Evolutionary conservation across 306 rosid genomes (phyloP).

Genomic region (Urtica urens): DNA sequence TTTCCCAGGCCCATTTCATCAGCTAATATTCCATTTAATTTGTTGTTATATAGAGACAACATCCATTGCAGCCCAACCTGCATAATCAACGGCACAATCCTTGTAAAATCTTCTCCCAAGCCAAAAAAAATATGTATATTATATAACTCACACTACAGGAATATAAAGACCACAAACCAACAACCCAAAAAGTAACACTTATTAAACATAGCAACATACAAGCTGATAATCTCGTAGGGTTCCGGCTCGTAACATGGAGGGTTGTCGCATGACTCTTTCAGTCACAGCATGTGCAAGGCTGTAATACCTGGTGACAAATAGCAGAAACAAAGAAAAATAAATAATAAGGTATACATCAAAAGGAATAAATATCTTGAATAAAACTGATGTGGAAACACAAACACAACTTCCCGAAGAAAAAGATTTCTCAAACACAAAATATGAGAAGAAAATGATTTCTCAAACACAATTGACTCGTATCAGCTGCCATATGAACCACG

Average conservation of each 20-base stretch:
- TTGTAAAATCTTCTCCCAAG: not conserved
- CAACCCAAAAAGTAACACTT: slow-evolving; percentile 4
- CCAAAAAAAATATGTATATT: not conserved
- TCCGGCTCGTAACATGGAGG: slow-evolving; percentile 89
- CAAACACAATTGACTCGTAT: not conserved
- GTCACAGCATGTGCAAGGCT: slow-evolving; percentile 94
- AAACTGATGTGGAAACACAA: too few relatives aligned
- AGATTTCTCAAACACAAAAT: not conserved
- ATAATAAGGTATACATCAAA: not conserved
- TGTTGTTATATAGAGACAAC: slow-evolving; percentile 97
- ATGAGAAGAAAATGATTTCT: not conserved
- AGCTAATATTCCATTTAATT: slow-evolving; percentile 91
- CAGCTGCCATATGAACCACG: not conserved
- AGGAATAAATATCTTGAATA: slow-evolving; percentile 4
- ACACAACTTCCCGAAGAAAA: too few relatives aligned
- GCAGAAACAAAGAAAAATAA: slow-evolving; percentile 14
- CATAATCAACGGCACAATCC: slow-evolving; percentile 7
- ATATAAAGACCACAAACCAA: slow-evolving; percentile 2
- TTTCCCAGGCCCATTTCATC: slow-evolving; percentile 99
- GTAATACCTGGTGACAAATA: slow-evolving; percentile 59
- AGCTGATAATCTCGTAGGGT: slow-evolving; percentile 95
- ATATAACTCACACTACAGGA: not conserved
- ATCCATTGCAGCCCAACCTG: slow-evolving; percentile 99
- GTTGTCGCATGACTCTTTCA: slow-evolving; percentile 77
- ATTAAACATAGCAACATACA: slow-evolving; percentile 41